Conservation (phyloP, 164 flowering plant species). For the Vitis cinerea region DNA sequence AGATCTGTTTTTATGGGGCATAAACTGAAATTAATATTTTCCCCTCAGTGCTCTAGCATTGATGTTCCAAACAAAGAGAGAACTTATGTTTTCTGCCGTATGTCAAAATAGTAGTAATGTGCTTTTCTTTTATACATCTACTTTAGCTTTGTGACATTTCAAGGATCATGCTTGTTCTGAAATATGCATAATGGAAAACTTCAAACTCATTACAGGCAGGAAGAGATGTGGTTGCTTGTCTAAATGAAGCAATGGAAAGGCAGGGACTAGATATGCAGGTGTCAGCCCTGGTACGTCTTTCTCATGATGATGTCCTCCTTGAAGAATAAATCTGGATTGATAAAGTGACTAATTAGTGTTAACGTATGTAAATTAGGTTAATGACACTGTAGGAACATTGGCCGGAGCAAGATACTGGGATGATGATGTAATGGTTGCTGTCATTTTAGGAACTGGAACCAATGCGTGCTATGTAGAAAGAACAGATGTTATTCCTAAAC, state of each 20-base stretch:
- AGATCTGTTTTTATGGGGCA: too few relatives aligned
- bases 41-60: too few relatives aligned
- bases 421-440: conserved; percentile 82
- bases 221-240: conserved; percentile 77
- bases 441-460: conserved; percentile 94
- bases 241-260: conserved; percentile 82
- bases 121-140: neutral
- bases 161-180: neutral
- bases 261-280: conserved; percentile 72
- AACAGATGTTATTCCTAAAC: conserved; percentile 63
- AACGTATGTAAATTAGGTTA: conserved; percentile 47
- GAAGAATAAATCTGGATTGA: neutral
- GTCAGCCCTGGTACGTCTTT: conserved; percentile 72
- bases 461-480: conserved; percentile 89
- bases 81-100: too few relatives aligned
- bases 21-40: too few relatives aligned
- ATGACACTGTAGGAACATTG: conserved; percentile 84
- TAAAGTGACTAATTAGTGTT: neutral
- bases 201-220: conserved; percentile 54
- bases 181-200: conserved; percentile 4
- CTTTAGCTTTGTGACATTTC: neutral
- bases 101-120: too few relatives aligned
- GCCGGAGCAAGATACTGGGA: conserved; percentile 94
- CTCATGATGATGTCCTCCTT: neutral
- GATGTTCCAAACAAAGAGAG: too few relatives aligned